Percentiles rank a stretch among this genome's conserved stretches.
Conservation (phyloP, 225 moss, liverwort and hornwort genomes). For the Straminergon stramineum region DNA sequence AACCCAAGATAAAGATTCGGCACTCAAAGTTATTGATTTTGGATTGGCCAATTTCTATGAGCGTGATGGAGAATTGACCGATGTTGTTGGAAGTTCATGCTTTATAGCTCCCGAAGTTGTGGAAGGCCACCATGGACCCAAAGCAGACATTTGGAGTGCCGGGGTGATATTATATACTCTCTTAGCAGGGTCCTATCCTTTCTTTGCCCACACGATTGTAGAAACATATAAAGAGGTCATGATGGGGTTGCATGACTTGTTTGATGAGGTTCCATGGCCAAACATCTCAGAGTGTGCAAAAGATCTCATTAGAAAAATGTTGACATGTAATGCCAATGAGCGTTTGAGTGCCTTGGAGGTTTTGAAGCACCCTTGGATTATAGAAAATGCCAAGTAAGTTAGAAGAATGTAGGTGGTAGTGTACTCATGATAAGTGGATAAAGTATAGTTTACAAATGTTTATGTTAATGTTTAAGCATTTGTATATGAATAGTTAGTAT, state of each 20-base stretch:
- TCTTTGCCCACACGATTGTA: accelerated
- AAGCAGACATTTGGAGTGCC: not conserved
- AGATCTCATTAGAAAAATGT: not conserved
- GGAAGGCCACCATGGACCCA: not conserved
- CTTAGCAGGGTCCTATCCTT: not conserved
- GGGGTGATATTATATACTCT: not conserved
- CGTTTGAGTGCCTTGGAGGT: not conserved
- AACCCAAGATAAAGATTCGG: not conserved
- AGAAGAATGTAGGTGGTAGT: too few species aligned
- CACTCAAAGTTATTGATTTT: not conserved
- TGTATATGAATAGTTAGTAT: not conserved
- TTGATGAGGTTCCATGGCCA: not conserved
- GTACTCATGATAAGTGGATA: not conserved
- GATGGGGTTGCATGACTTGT: not conserved
- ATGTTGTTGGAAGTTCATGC: not conserved
- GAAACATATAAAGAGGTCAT: not conserved
- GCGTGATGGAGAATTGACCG: not conserved
- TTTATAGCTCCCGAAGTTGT: not conserved
- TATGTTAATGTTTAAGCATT: not conserved
- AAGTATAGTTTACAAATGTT: not conserved
- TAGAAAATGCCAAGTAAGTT: not conserved
- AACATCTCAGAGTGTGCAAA: not conserved
- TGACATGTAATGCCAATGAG: not conserved
- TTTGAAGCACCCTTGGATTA: not conserved
- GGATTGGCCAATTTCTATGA: not conserved